Evolutionary conservation across 495 filamentous ascomycete species (phyloP).

Genomic region (Poronia punctata): DNA sequence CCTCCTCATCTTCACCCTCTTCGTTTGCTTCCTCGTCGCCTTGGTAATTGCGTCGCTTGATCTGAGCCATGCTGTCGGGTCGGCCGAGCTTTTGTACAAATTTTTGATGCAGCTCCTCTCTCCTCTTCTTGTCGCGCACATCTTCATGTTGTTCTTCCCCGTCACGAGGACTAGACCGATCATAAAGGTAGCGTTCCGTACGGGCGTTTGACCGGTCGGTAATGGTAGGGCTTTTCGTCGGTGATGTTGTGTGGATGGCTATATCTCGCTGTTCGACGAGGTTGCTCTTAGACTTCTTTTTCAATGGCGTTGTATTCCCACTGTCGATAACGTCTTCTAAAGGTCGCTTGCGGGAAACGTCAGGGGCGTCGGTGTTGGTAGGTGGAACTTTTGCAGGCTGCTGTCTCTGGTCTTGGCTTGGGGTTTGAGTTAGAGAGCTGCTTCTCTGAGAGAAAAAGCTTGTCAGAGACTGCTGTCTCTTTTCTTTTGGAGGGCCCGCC

Average conservation of each 20-base stretch:
- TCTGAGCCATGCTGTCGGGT: constrained; percentile 68
- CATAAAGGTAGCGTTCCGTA: constrained; percentile 42
- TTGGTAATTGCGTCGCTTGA: constrained; percentile 50
- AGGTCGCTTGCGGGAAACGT: constrained; percentile 35
- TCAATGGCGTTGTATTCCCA: constrained; percentile 26
- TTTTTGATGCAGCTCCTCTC: constrained; percentile 69
- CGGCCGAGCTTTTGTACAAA: constrained; percentile 87
- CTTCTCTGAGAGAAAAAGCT: constrained; percentile 74
- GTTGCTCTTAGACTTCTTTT: constrained; percentile 36
- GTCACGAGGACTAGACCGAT: constrained; percentile 21
- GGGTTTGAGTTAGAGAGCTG: constrained; percentile 9
- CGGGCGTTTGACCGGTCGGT: constrained; percentile 18
- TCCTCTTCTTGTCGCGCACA: constrained; percentile 37
- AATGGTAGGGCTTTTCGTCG: constrained; percentile 9
- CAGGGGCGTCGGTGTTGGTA: constrained; percentile 5
- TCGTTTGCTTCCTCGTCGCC: constrained; percentile 48
- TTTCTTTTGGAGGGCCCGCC: constrained; percentile 34
- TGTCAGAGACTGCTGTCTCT: constrained; percentile 76
- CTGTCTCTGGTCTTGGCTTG: constrained; percentile 5
- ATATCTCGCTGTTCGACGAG: constrained; percentile 22
- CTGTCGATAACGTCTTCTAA: constrained; percentile 36
- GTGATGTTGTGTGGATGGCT: constrained; percentile 9
- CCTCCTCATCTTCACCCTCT: constrained; percentile 46
- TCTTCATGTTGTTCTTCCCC: constrained; percentile 46
- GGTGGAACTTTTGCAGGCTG: constrained; percentile 3